These are phyloP conservation scores for Vickermania ingenoplastis DNA, from an alignment of 208 protist genomes.

Conservation along the genomic window DNA sequence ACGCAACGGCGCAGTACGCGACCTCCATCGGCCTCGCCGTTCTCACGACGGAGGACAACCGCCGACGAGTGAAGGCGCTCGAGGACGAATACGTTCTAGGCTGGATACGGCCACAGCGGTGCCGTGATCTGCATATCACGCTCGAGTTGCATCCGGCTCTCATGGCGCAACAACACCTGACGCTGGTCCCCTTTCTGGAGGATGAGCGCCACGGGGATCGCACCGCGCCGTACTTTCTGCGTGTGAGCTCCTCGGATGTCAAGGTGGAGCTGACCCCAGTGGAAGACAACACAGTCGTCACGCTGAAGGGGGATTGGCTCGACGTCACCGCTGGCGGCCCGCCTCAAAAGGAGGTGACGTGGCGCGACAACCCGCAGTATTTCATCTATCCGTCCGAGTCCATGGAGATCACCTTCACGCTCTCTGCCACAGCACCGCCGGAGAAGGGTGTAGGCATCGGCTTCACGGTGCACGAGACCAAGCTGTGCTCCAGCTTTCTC, in stretches of 20 bases:
- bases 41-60: constrained; percentile 45
- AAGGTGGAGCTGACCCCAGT: constrained; percentile 21
- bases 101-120: constrained; percentile 9
- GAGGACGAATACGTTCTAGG: constrained; percentile 25
- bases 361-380: constrained; percentile 84
- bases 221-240: constrained; percentile 25
- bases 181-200: constrained; percentile 32
- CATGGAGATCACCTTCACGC: constrained; percentile 48
- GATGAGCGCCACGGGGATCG: constrained; percentile 8
- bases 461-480: constrained; percentile 64
- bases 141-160: constrained; percentile 5
- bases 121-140: constrained; percentile 22
- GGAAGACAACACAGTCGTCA: constrained; percentile 17
- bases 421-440: constrained; percentile 13
- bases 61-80: constrained; percentile 23
- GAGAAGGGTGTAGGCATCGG: constrained; percentile 20
- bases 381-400: constrained; percentile 63
- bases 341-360: constrained; percentile 31
- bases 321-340: constrained; percentile 30
- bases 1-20: constrained; percentile 36
- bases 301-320: constrained; percentile 47
- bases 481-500: constrained; percentile 52
- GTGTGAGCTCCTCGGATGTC: constrained; percentile 16
- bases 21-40: constrained; percentile 50
- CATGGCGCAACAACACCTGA: constrained; percentile 13